These are phyloP conservation scores for Santalum album DNA, from an alignment of 164 flowering plant species.

Conservation along the genomic window DNA sequence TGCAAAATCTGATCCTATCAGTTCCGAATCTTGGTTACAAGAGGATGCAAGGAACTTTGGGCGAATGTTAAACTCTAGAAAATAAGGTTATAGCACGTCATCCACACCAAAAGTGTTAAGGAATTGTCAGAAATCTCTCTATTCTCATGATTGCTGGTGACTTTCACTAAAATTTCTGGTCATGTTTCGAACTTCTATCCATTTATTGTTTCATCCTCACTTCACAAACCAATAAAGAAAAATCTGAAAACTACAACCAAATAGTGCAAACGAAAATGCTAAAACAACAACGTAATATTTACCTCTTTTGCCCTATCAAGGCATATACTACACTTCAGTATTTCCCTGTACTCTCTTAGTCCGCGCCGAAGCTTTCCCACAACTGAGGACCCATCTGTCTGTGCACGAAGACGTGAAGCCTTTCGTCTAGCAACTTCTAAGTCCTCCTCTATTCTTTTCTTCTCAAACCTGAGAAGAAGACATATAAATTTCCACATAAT, in stretches of 20 bases:
- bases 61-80: too few species aligned
- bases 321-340: constrained; percentile 85
- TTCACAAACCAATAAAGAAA: too few species aligned
- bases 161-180: too few species aligned
- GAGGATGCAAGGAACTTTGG: too few species aligned
- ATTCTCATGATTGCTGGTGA: too few species aligned
- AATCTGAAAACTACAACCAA: background rate
- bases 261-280: background rate
- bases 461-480: constrained; percentile 41
- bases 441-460: constrained; percentile 77
- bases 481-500: background rate
- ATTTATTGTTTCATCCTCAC: too few species aligned
- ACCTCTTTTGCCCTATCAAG: constrained; percentile 92
- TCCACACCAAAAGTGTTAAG: too few species aligned
- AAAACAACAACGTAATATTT: background rate
- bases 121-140: too few species aligned
- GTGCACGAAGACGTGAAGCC: constrained; percentile 44
- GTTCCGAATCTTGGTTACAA: too few species aligned
- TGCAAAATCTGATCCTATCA: too few species aligned
- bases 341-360: constrained; percentile 71
- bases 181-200: too few species aligned
- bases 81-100: too few species aligned
- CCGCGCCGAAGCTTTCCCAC: constrained; percentile 73
- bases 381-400: constrained; percentile 52
- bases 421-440: constrained; percentile 56